phyloP scores from a whole-genome alignment of 2,329 filamentous ascomycete species.

The Dryadomyces quercus-mongolicae region DNA sequence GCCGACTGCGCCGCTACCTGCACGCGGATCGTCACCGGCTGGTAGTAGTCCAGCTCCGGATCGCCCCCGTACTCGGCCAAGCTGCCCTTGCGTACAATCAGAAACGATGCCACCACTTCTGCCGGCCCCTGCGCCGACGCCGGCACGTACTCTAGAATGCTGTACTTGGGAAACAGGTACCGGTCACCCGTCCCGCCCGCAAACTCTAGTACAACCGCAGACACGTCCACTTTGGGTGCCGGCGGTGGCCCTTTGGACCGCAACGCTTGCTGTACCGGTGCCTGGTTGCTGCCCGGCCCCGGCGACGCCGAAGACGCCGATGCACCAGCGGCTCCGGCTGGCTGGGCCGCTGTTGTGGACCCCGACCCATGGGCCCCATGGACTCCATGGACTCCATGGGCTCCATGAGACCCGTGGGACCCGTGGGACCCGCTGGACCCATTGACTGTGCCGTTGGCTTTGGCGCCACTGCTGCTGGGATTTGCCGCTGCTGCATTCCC shows the following conservation, averaged over 20 bases:
- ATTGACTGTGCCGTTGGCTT: not conserved
- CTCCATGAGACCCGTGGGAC: too few species aligned
- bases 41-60: slow-evolving; percentile 58
- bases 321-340: not conserved
- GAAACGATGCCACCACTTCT: slow-evolving; percentile 60
- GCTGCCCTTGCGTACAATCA: slow-evolving; percentile 63
- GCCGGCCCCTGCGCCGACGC: slow-evolving; percentile 33
- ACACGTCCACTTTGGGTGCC: slow-evolving; percentile 44
- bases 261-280: slow-evolving; percentile 36
- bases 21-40: slow-evolving; percentile 56
- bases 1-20: slow-evolving; percentile 6
- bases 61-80: slow-evolving; percentile 53
- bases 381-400: too few species aligned
- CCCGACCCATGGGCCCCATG: too few species aligned
- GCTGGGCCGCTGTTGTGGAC: too few species aligned
- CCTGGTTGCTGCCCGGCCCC: slow-evolving; percentile 14
- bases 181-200: slow-evolving; percentile 56
- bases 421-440: not conserved
- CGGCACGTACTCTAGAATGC: slow-evolving; percentile 55
- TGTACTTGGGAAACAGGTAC: slow-evolving; percentile 68
- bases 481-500: not conserved
- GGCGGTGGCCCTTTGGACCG: slow-evolving; percentile 48
- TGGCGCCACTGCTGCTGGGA: not conserved
- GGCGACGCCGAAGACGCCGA: slow-evolving; percentile 9
- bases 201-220: slow-evolving; percentile 60